Evolutionary conservation across 2,329 filamentous ascomycete species (phyloP).

Genomic region (Alternaria longipes): DNA sequence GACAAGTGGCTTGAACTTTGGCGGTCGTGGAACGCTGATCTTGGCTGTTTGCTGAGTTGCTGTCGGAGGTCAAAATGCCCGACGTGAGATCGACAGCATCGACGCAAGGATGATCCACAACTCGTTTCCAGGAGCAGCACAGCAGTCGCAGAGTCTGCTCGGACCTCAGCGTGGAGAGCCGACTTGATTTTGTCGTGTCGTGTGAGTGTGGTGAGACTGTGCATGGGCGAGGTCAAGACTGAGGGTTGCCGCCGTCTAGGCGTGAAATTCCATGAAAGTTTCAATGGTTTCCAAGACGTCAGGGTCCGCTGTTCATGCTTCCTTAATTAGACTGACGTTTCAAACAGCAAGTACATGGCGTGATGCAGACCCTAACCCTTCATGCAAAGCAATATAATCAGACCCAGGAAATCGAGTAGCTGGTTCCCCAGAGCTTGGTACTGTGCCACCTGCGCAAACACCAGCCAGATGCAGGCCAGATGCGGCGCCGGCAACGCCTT

Average conservation of each 20-base stretch:
- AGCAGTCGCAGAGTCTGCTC: not conserved
- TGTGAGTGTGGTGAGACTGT: not conserved
- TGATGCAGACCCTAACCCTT: not conserved
- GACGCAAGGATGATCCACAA: conserved; percentile 2
- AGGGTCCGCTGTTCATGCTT: not conserved
- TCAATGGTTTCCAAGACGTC: not conserved
- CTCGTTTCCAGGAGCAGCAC: not conserved
- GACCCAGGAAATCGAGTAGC: not conserved
- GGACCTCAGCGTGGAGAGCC: conserved; percentile 5
- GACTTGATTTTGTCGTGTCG: not conserved
- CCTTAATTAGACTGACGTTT: conserved; percentile 4
- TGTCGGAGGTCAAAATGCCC: conserved; percentile 4
- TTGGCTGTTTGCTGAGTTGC: not conserved
- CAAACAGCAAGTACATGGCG: not conserved
- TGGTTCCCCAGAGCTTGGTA: not conserved
- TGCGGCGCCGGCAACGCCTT: not conserved
- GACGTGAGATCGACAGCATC: conserved; percentile 9
- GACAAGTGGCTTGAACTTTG: not conserved
- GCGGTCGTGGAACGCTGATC: conserved; percentile 1
- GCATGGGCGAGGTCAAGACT: not conserved
- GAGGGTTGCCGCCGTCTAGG: not conserved
- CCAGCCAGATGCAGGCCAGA: not conserved
- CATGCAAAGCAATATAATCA: not conserved
- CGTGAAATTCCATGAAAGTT: not conserved
- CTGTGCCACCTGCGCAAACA: not conserved